Percentiles rank a stretch among this genome's conserved stretches.
phyloP scores from a whole-genome alignment of 805 yeast species.

The Cephaloascus albidus region DNA sequence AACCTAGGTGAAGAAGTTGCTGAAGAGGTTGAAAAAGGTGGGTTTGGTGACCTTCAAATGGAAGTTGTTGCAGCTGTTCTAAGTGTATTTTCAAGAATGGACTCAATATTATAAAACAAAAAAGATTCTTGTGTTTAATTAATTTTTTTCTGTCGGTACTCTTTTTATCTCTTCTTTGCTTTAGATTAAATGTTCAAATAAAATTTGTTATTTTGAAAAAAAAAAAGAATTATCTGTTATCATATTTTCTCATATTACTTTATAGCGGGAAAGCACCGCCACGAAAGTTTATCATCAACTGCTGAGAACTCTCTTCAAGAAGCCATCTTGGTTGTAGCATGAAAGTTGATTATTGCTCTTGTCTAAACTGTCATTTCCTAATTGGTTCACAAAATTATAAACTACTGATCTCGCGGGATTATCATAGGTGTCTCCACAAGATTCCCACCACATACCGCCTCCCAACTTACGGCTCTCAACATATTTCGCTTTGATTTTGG shows the following conservation, averaged over 20 bases:
- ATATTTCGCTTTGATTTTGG: conserved; percentile 49
- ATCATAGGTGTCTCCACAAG: conserved; percentile 55
- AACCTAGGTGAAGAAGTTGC: conserved; percentile 54
- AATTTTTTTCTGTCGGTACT: too few species aligned
- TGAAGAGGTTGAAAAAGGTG: conserved; percentile 40
- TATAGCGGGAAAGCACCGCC: too few species aligned
- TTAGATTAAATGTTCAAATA: too few species aligned
- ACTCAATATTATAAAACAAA: conserved; percentile 68
- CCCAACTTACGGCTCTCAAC: conserved; percentile 41
- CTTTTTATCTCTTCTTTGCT: too few species aligned
- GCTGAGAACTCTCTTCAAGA: conserved; percentile 4
- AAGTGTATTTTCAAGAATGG: conserved; percentile 86
- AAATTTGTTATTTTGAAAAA: too few species aligned
- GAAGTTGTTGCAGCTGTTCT: conserved; percentile 92
- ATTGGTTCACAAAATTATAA: conserved; percentile 31
- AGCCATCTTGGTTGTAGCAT: conserved; percentile 8
- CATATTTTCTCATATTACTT: too few species aligned
- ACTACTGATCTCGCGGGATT: conserved; percentile 29
- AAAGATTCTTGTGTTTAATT: too few species aligned
- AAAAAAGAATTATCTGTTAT: too few species aligned
- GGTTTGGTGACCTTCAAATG: conserved; percentile 52
- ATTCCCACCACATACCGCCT: conserved; percentile 96
- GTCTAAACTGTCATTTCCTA: conserved; percentile 14
- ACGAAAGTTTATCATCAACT: too few species aligned
- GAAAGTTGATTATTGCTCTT: conserved; percentile 6